Evolutionary conservation across 257 asterid genomes (phyloP), one percentile per base, ranked within the genome.

Genomic region (Nicotiana noctiflora): DNA sequence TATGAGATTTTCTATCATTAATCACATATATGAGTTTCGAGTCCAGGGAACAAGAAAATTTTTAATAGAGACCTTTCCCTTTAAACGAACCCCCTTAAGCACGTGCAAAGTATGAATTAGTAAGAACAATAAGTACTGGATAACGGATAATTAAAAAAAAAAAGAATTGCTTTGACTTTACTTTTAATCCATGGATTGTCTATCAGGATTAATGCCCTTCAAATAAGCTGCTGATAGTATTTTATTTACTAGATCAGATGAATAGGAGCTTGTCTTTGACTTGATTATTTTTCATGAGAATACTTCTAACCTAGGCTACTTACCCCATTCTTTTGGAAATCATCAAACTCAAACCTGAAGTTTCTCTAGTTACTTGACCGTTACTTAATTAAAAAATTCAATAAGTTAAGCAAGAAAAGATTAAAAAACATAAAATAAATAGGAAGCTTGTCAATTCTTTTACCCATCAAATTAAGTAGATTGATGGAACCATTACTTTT

Each of bases 21-120:
- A 8, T n/a, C 0, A 14, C 1, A 13, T 2, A 2, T 14, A 19
- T 14, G 9, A 19, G 5, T 4, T 14, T n/a, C 18, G 29, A 23
- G 13, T 4, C n/a, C 10, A n/a, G 0, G 0, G 1, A n/a, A 19
- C 1, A 0, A 0, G 8, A 1, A n/a, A 57, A 2, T 8, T 19
- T 19, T 8, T 0, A 1, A 0, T 18, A 6, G 0, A 19, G 11
- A 59, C 0, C 25, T 65, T 32, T 1, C 9, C 1, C 9, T 3
- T 31, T 31, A 15, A 65, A 10, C 15, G 18, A 2, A 14, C 2
- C 7, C 3, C 29, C 29, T 2, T 7, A 64, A 0, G 2, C 7
- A 7, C 11, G 2, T 5, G 6, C 4, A 15, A 15, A 15, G 32
- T 6, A 3, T 1, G 3, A 29, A 14, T 29, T 27, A 15, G 4